Evolutionary conservation across 129 eudicot species (phyloP).

Genomic region (Oenanthe sinensis): DNA sequence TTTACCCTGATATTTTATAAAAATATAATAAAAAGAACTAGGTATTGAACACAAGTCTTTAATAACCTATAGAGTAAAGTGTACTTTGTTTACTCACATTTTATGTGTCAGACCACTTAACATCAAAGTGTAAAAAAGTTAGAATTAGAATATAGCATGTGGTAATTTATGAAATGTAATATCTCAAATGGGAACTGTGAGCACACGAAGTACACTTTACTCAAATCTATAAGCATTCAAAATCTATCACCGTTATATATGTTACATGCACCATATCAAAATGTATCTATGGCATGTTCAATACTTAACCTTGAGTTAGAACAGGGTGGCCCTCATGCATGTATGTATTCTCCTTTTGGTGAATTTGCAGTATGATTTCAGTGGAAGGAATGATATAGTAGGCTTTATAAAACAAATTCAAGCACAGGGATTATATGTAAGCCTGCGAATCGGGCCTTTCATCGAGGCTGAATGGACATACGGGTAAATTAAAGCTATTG

Average conservation of each 20-base stretch:
- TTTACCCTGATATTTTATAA: too few relatives aligned
- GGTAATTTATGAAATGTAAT: too few relatives aligned
- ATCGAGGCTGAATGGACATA: constrained; percentile 85
- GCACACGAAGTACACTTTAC: too few relatives aligned
- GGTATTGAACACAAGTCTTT: background rate
- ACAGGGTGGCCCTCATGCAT: background rate
- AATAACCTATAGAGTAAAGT: too few relatives aligned
- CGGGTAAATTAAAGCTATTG: constrained; percentile 34
- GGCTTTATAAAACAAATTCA: constrained; percentile 71
- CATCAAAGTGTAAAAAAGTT: too few relatives aligned
- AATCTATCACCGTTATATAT: too few relatives aligned
- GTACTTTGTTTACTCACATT: too few relatives aligned
- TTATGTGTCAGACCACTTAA: too few relatives aligned
- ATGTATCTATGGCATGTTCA: background rate
- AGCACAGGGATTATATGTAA: constrained; percentile 74
- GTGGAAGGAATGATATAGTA: constrained; percentile 63
- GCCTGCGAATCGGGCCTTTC: constrained; percentile 81
- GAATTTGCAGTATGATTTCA: constrained; percentile 62
- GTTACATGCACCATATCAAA: background rate
- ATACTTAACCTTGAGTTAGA: background rate
- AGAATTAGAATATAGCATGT: too few relatives aligned
- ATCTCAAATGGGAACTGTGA: too few relatives aligned
- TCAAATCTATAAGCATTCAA: too few relatives aligned
- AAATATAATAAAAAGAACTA: too few relatives aligned
- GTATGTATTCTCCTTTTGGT: background rate